These are phyloP conservation scores for Geranomyces michiganensis DNA, from an alignment of 192 early-diverging fungal genomes.

Conservation along the genomic window DNA sequence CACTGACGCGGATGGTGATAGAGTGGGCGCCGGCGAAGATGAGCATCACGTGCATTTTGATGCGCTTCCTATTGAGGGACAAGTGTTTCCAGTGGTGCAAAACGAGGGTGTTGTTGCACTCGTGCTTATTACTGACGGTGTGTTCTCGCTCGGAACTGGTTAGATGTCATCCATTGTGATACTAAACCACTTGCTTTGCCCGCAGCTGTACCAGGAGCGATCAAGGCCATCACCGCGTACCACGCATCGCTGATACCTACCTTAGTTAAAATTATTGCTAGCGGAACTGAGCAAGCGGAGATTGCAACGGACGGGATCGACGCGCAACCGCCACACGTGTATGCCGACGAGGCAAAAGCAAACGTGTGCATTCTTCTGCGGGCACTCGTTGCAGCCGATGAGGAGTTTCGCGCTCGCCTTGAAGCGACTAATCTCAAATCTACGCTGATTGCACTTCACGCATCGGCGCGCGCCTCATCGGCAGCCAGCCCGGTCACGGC, in stretches of 20 bases:
- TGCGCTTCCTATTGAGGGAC: slow-evolving; percentile 48
- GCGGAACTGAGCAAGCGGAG: slow-evolving; percentile 30
- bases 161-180: neutral
- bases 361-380: slow-evolving; percentile 47
- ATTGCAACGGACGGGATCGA: neutral
- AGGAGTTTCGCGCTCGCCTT: slow-evolving; percentile 28
- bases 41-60: slow-evolving; percentile 62
- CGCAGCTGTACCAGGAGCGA: slow-evolving; percentile 39
- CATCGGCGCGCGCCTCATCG: neutral
- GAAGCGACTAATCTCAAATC: neutral
- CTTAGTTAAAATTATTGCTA: slow-evolving; percentile 40
- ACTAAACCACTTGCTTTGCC: neutral
- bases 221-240: slow-evolving; percentile 37
- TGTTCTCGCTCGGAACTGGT: neutral
- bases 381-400: slow-evolving; percentile 37
- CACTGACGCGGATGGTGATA: neutral
- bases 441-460: neutral
- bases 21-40: neutral
- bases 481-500: neutral
- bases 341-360: slow-evolving; percentile 46
- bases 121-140: slow-evolving; percentile 42
- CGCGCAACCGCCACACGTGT: slow-evolving; percentile 23
- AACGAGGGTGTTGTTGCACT: slow-evolving; percentile 57
- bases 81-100: slow-evolving; percentile 56
- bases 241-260: slow-evolving; percentile 40